Percentiles rank a stretch among this genome's conserved stretches.
These are phyloP conservation scores for Pseudogymnoascus sp. DNA, from an alignment of 2,329 filamentous ascomycete genomes.

Conservation along the genomic window DNA sequence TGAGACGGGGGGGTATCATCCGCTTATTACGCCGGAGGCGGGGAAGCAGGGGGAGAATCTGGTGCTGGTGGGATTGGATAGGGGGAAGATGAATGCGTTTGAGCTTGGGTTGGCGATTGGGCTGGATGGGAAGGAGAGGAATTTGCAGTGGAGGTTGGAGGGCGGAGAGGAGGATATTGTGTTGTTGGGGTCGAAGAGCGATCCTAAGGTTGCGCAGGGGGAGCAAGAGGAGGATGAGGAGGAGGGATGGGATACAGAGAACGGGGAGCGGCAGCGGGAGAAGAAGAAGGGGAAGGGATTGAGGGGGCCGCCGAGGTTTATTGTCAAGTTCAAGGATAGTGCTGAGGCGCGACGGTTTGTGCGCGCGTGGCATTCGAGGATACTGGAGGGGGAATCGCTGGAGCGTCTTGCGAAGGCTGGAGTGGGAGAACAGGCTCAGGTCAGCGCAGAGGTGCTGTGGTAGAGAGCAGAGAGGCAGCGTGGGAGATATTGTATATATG, in stretches of 20 bases:
- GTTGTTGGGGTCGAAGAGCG: constrained; percentile 2
- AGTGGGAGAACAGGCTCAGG: constrained; percentile 33
- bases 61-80: constrained; percentile 24
- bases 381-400: neutral
- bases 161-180: constrained; percentile 11
- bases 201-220: constrained; percentile 11
- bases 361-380: constrained; percentile 39
- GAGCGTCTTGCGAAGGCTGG: neutral
- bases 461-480: constrained; percentile 22
- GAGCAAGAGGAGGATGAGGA: constrained; percentile 2
- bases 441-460: constrained; percentile 42
- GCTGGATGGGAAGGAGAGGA: constrained; percentile 24
- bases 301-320: constrained; percentile 19
- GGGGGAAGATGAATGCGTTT: constrained; percentile 13
- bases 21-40: constrained; percentile 13
- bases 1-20: constrained; percentile 26
- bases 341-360: constrained; percentile 37
- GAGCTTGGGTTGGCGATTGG: constrained; percentile 20
- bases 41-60: constrained; percentile 19
- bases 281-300: neutral
- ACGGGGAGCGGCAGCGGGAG: constrained; percentile 5
- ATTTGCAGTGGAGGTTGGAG: constrained; percentile 27
- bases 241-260: neutral
- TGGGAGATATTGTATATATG: constrained; percentile 2
- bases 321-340: constrained; percentile 25